A percentile compares a stretch with the other conserved stretches of the same genome.
These are phyloP conservation scores for Fraxinus velutina DNA, from an alignment of 305 asterid genomes.

Conservation along the genomic window DNA sequence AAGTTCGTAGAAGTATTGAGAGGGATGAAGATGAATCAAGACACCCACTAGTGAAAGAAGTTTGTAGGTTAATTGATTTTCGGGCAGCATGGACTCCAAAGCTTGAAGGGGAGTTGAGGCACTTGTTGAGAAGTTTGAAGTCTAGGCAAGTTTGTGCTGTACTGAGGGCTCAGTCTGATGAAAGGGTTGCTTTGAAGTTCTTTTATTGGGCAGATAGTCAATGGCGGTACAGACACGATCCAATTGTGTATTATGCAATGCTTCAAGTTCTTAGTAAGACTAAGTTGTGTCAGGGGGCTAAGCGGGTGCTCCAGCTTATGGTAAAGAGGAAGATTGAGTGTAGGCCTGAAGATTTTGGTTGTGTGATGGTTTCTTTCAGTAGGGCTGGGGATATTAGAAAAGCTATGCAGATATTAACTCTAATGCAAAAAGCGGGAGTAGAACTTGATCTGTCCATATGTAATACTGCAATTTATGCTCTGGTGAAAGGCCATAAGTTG, in stretches of 20 bases:
- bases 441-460: constrained; percentile 63
- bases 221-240: constrained; percentile 81
- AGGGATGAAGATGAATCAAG: constrained; percentile 56
- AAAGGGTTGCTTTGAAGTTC: constrained; percentile 73
- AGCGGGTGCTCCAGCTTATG: constrained; percentile 75
- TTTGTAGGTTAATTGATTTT: constrained; percentile 56
- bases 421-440: constrained; percentile 72
- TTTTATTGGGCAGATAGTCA: constrained; percentile 90
- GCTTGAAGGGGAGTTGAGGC: constrained; percentile 66
- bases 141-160: constrained; percentile 78
- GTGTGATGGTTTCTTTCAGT: constrained; percentile 87
- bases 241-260: constrained; percentile 65
- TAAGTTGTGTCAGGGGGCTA: constrained; percentile 88
- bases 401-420: constrained; percentile 68
- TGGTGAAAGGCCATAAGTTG: constrained; percentile 70
- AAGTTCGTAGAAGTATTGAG: constrained; percentile 37
- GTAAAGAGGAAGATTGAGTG: constrained; percentile 50
- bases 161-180: constrained; percentile 65
- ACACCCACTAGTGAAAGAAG: constrained; percentile 80
- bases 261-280: constrained; percentile 74
- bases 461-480: constrained; percentile 70
- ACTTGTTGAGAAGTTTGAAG: constrained; percentile 60
- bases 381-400: constrained; percentile 82
- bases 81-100: constrained; percentile 65
- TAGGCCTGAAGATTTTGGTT: constrained; percentile 70